Conservation (phyloP, 2,329 filamentous ascomycete genomes). For the Fusarium proliferatum region DNA sequence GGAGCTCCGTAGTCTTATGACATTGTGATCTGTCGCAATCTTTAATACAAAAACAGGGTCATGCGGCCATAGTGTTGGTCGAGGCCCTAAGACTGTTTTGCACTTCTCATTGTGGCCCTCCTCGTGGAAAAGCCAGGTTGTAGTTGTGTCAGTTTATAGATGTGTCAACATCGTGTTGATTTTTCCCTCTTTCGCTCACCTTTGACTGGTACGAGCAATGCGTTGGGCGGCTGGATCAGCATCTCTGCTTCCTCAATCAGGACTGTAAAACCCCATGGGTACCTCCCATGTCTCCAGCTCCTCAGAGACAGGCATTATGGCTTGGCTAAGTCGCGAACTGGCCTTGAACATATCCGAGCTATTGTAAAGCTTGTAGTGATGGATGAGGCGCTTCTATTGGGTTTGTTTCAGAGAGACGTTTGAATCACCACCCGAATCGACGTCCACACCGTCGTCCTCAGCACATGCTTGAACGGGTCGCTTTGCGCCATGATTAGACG, state of each 20-base stretch:
- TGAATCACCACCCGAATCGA: not conserved
- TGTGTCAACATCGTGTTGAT: not conserved
- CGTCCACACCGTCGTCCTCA: not conserved
- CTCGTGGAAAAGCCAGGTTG: rapidly evolving
- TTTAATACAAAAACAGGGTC: not conserved
- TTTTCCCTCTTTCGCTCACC: not conserved
- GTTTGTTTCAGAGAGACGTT: not conserved
- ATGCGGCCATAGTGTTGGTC: not conserved
- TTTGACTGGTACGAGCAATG: not conserved
- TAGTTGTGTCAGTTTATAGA: not conserved
- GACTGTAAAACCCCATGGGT: not conserved
- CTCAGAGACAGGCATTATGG: not conserved
- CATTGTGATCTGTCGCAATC: not conserved
- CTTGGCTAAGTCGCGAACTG: not conserved
- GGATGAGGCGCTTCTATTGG: not conserved
- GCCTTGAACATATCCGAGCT: not conserved
- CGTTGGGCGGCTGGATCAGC: not conserved
- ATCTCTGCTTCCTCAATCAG: not conserved
- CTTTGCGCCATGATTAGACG: not conserved
- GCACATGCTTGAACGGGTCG: not conserved
- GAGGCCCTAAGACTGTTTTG: not conserved
- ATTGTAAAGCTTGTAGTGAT: not conserved
- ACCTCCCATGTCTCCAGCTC: not conserved
- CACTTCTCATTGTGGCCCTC: not conserved
- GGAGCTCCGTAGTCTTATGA: not conserved